Evolutionary conservation across 768 basidiomycete species (phyloP).

Genomic region (Ramaria sp.): DNA sequence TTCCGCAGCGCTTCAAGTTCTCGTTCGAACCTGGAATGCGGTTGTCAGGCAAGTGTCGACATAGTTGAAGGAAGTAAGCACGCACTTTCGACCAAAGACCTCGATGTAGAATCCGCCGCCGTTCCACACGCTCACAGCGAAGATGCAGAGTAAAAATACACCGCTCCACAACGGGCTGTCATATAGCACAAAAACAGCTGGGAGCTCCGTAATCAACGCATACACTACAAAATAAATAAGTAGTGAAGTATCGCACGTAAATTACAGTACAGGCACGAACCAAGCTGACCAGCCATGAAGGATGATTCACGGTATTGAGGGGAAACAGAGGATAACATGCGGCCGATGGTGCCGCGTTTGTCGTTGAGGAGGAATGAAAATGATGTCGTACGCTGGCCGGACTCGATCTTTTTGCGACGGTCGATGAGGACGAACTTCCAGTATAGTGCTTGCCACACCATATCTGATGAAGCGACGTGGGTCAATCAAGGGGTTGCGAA

Average conservation of each 20-base stretch:
- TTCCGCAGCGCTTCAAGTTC: slow-evolving; percentile 86
- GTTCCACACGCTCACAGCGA: slow-evolving; percentile 89
- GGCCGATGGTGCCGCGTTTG: slow-evolving; percentile 76
- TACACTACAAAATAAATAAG: slow-evolving; percentile 44
- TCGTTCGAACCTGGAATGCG: slow-evolving; percentile 67
- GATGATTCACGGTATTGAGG: slow-evolving; percentile 51
- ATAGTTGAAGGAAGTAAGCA: slow-evolving; percentile 12
- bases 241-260: not conserved
- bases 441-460: slow-evolving; percentile 87
- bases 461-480: slow-evolving; percentile 38
- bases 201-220: slow-evolving; percentile 74
- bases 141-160: slow-evolving; percentile 67
- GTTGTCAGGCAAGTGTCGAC: slow-evolving; percentile 10
- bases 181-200: slow-evolving; percentile 76
- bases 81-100: slow-evolving; percentile 92
- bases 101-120: slow-evolving; percentile 95
- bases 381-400: slow-evolving; percentile 84
- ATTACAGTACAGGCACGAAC: slow-evolving; percentile 28
- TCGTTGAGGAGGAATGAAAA: slow-evolving; percentile 84
- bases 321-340: slow-evolving; percentile 47
- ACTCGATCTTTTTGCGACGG: slow-evolving; percentile 80
- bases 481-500: slow-evolving; percentile 10
- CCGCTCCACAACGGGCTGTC: slow-evolving; percentile 70
- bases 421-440: slow-evolving; percentile 95
- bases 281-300: slow-evolving; percentile 81